These are phyloP conservation scores for Garcia nutans DNA, from an alignment of 345 rosid species.

Conservation along the genomic window DNA sequence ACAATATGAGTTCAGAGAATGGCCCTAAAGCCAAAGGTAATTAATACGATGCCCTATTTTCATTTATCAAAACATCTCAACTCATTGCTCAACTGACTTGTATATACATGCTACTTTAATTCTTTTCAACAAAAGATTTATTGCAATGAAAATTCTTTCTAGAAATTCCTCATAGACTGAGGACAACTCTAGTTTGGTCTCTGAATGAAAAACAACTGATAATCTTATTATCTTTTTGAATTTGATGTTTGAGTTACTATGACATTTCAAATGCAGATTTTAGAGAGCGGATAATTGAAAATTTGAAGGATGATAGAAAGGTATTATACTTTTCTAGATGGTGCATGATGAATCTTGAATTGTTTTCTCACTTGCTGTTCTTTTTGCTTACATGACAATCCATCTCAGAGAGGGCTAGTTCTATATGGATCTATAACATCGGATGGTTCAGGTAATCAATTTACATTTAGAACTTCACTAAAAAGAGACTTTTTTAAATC, in stretches of 20 bases:
- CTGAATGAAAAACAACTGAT: neutral
- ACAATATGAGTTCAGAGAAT: slow-evolving; percentile 38
- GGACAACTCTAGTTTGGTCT: neutral
- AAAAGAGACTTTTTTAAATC: neutral
- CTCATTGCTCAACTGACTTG: neutral
- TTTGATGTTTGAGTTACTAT: neutral
- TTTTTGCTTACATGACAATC: slow-evolving; percentile 6
- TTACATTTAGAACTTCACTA: slow-evolving; percentile 10
- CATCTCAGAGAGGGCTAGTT: slow-evolving; percentile 43
- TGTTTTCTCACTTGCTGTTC: slow-evolving; percentile 18
- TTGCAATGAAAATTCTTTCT: too few species aligned
- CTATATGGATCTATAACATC: slow-evolving; percentile 61
- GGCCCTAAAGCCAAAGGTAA: slow-evolving; percentile 49
- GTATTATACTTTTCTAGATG: slow-evolving; percentile 28
- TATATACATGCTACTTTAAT: too few species aligned
- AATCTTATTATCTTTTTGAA: neutral
- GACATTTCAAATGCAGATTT: slow-evolving; percentile 41
- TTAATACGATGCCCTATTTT: neutral
- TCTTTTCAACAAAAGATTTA: too few species aligned
- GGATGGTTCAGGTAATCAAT: slow-evolving; percentile 45
- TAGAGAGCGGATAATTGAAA: slow-evolving; percentile 54
- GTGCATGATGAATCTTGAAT: neutral
- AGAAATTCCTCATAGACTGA: too few species aligned
- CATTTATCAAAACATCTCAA: neutral
- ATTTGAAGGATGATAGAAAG: slow-evolving; percentile 57